Evolutionary conservation across 2,329 filamentous ascomycete genomes (phyloP), one percentile per base, ranked within the genome.

Genomic region (Volutella citrinella): DNA sequence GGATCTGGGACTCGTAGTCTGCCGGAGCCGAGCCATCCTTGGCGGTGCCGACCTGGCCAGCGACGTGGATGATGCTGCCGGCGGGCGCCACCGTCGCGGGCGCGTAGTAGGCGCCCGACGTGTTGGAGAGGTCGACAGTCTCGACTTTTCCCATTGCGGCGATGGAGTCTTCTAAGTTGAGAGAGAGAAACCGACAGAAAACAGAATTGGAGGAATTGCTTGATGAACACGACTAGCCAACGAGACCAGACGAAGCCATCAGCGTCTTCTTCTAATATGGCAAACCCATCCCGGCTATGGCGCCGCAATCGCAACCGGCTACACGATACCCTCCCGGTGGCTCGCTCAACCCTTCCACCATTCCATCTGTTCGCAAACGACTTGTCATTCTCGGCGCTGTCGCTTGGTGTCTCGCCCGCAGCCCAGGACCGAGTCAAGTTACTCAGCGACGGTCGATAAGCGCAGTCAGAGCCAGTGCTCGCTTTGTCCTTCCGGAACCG

Each of bases 1-100:
- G 57, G 18, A 68, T 61, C 38, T 68, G 65, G 3, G 60, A 64
- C 33, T 63, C 61, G 37, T 65, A 64, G 40, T 65, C 62, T 3
- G 36, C 25, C 1, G 65, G 63, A 0, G 62, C 51, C 5, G 32
- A 19, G 11, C 60, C 59, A 13, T 57, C 41, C 23, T 54, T 52
- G 29, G 52, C 47, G 20, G 36, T 49, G n/a, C 63, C 63, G 5
- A 52, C 42, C 36, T 66, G 63, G 4, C 64, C 65, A 2, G 62
- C 48, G n/a, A 63, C 40, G 28, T 62, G 57, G 9, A 60, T 30
- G 5, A 50, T 22, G 25, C 26, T 30, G 19, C 41, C 38, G 10
- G 19, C 24, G 15, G 33, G 34, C 10, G 31, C 22, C 5, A 45
- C 27, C 8, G 38, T 37, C n/a, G 43, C 43, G 11, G 41, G 34